Conservation (phyloP, 768 basidiomycete genomes). For the Termitomyces sp. region DNA sequence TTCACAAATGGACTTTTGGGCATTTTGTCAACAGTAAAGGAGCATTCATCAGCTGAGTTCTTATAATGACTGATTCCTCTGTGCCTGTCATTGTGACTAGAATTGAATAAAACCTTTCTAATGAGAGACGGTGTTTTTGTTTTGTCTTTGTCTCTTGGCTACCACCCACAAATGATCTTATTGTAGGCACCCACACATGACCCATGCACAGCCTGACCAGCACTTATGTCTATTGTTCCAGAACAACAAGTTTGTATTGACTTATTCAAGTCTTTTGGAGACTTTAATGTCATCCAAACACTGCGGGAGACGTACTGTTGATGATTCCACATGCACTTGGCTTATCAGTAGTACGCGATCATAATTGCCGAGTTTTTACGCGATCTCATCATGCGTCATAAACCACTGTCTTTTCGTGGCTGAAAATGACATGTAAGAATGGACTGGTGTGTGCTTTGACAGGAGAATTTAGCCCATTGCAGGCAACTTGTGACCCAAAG, state of each 20-base stretch:
- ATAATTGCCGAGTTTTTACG: too few species aligned
- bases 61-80: neutral
- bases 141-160: neutral
- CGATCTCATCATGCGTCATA: too few species aligned
- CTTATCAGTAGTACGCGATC: too few species aligned
- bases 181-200: neutral
- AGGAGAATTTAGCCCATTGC: too few species aligned
- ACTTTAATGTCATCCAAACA: too few species aligned
- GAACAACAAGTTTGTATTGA: neutral
- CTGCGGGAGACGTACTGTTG: too few species aligned
- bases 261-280: too few species aligned
- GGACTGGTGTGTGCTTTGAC: too few species aligned
- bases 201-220: neutral
- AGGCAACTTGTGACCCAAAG: too few species aligned
- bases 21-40: neutral
- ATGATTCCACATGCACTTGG: too few species aligned
- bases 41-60: neutral
- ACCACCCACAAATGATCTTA: neutral
- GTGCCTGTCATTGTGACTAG: neutral
- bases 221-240: neutral
- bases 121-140: neutral
- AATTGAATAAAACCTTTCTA: neutral
- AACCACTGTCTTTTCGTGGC: too few species aligned
- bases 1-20: neutral
- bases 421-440: too few species aligned